phyloP scores from a whole-genome alignment of 495 filamentous ascomycete genomes.

The Penicillium riverlandense region DNA sequence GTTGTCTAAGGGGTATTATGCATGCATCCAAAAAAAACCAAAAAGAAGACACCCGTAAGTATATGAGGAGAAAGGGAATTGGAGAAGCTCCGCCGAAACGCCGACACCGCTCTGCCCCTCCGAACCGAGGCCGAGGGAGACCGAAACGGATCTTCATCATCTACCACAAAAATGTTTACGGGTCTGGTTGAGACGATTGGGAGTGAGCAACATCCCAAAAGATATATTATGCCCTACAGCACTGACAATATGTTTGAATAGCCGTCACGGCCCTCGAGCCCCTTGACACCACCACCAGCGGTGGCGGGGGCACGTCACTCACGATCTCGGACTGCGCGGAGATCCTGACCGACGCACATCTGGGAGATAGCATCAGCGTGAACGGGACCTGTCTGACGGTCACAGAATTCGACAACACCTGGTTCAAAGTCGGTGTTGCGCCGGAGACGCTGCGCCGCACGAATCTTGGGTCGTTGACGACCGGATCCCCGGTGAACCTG shows the following conservation, averaged over 20 bases:
- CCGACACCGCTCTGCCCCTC: conserved; percentile 23
- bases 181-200: conserved; percentile 94
- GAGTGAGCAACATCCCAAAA: conserved; percentile 45
- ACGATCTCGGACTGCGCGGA: conserved; percentile 70
- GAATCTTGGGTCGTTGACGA: conserved; percentile 68
- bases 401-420: conserved; percentile 58
- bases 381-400: conserved; percentile 93
- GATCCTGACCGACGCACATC: conserved; percentile 73
- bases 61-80: neutral
- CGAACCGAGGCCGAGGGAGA: conserved; percentile 27
- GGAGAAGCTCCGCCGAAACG: conserved; percentile 24
- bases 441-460: conserved; percentile 96
- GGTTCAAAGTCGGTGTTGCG: conserved; percentile 90
- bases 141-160: conserved; percentile 9
- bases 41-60: conserved; percentile 1
- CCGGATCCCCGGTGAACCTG: conserved; percentile 67
- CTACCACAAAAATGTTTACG: conserved; percentile 70
- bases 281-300: conserved; percentile 61
- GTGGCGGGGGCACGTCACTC: conserved; percentile 76
- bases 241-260: conserved; percentile 19
- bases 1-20: neutral
- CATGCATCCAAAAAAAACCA: neutral
- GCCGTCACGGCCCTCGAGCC: conserved; percentile 76
- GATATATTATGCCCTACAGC: too few relatives aligned
- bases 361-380: conserved; percentile 88